Percentiles rank a stretch among this genome's conserved stretches.
phyloP scores from a whole-genome alignment of 108 stramenopile species.

The Epithemia pelagica region DNA sequence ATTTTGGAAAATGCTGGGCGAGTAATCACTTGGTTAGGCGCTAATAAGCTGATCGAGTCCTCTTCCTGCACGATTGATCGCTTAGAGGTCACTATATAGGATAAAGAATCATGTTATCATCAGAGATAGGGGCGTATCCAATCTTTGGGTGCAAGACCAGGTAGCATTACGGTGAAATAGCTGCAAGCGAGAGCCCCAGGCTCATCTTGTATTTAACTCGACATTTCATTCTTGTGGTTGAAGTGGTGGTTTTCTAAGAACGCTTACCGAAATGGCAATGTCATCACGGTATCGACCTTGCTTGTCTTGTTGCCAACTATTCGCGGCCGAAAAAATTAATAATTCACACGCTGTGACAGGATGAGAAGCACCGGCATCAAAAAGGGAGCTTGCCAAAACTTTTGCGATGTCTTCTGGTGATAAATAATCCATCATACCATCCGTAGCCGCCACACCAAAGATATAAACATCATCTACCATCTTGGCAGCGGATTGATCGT shows the following conservation, averaged over 20 bases:
- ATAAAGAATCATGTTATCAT: too few relatives aligned
- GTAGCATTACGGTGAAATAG: too few relatives aligned
- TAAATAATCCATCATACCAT: conserved; percentile 81
- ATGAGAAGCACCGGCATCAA: conserved; percentile 32
- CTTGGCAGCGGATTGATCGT: conserved; percentile 5
- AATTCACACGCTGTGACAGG: conserved; percentile 58
- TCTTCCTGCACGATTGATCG: too few relatives aligned
- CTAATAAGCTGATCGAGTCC: too few relatives aligned
- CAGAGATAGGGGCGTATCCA: too few relatives aligned
- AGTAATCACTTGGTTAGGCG: too few relatives aligned
- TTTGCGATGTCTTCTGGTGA: conserved; percentile 41
- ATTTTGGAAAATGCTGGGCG: too few relatives aligned
- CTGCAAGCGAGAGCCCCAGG: too few relatives aligned
- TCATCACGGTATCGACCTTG: conserved; percentile 74
- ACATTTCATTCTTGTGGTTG: too few relatives aligned
- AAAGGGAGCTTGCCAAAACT: conserved; percentile 50
- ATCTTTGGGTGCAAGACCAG: too few relatives aligned
- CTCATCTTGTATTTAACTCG: too few relatives aligned
- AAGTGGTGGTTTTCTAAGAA: conserved; percentile 7
- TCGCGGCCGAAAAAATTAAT: conserved; percentile 58
- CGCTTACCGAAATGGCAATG: conserved; percentile 58
- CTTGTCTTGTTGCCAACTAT: conserved; percentile 60
- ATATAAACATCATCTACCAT: conserved; percentile 46
- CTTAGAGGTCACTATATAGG: too few relatives aligned
- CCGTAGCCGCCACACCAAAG: conserved; percentile 71